Conservation (phyloP, 2,329 filamentous ascomycete genomes). For the Karstenula rhodostoma region DNA sequence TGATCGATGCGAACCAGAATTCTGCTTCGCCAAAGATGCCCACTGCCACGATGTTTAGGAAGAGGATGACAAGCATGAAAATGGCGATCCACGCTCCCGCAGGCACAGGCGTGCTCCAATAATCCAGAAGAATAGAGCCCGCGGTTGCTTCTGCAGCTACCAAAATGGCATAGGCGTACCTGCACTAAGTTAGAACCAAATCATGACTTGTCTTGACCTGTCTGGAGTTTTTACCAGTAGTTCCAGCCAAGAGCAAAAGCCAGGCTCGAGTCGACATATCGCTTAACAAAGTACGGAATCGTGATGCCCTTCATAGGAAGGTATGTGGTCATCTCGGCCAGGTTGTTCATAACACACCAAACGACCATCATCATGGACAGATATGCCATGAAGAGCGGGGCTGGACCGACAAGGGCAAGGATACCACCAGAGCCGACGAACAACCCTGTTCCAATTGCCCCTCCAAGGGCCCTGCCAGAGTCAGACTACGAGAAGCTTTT, state of each 20-base stretch:
- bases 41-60: constrained; percentile 48
- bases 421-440: constrained; percentile 48
- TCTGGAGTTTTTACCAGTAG: constrained; percentile 30
- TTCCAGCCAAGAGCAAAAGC: constrained; percentile 47
- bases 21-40: constrained; percentile 57
- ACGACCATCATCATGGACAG: constrained; percentile 50
- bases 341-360: constrained; percentile 51
- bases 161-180: constrained; percentile 46
- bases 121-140: constrained; percentile 45
- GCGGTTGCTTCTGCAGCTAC: constrained; percentile 47
- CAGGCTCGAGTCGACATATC: constrained; percentile 58
- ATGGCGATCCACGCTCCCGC: constrained; percentile 48
- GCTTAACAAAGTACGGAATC: constrained; percentile 49
- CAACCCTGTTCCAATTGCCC: constrained; percentile 58
- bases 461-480: constrained; percentile 65
- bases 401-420: constrained; percentile 43
- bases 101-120: constrained; percentile 45
- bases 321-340: constrained; percentile 52
- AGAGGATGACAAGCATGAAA: constrained; percentile 44
- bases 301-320: constrained; percentile 51
- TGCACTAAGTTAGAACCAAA: not conserved
- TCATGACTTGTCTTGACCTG: not conserved
- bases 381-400: constrained; percentile 49
- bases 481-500: constrained; percentile 27
- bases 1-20: constrained; percentile 61